Evolutionary conservation across 2,329 filamentous ascomycete species (phyloP).

Genomic region (Cryphonectria carpinicola): DNA sequence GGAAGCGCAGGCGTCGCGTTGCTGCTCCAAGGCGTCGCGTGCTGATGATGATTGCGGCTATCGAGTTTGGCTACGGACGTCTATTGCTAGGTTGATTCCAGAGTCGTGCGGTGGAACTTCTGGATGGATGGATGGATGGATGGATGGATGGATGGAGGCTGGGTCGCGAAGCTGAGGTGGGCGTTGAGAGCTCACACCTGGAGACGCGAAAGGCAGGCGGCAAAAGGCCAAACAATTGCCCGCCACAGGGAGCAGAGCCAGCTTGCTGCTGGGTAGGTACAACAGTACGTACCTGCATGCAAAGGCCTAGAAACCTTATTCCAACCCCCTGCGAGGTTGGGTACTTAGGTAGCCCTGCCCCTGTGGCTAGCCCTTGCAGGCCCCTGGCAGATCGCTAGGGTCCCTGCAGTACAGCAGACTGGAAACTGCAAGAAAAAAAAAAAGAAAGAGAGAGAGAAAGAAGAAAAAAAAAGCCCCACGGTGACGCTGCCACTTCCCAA

Average conservation of each 20-base stretch:
- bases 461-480: background rate
- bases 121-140: background rate
- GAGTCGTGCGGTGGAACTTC: background rate
- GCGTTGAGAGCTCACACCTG: constrained; percentile 5
- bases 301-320: constrained; percentile 10
- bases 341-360: background rate
- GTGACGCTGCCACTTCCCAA: constrained; percentile 1
- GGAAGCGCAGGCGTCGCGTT: background rate
- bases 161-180: background rate
- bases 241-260: background rate
- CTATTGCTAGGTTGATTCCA: background rate
- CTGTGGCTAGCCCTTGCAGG: background rate
- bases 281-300: background rate
- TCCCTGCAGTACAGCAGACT: no score
- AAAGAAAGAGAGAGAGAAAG: no score
- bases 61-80: background rate
- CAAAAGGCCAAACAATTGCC: constrained; percentile 25
- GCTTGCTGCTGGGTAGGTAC: background rate
- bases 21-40: background rate
- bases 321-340: background rate
- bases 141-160: background rate
- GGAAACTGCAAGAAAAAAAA: background rate
- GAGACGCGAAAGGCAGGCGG: background rate
- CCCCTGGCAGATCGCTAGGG: constrained; percentile 1
- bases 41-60: background rate